Evolutionary conservation across 2,329 filamentous ascomycete species (phyloP).

Genomic region (Xylariaceae sp.): DNA sequence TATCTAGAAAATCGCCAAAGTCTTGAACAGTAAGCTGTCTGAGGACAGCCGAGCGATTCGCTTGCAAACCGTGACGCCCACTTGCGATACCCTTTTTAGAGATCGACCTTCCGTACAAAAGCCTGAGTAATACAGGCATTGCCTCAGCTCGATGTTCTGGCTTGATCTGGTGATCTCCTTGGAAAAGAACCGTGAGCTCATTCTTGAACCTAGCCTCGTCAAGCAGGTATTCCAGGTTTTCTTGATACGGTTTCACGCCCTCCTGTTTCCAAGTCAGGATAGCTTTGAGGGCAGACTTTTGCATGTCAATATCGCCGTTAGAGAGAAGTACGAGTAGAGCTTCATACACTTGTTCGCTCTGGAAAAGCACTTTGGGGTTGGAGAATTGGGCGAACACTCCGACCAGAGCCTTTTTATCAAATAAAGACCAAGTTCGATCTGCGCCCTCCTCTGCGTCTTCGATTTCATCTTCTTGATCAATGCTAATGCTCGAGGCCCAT

Average conservation of each 20-base stretch:
- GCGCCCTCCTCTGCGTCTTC: constrained; percentile 15
- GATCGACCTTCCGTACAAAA: constrained; percentile 87
- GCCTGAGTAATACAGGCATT: constrained; percentile 80
- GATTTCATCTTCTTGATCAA: constrained; percentile 42
- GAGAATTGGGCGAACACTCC: constrained; percentile 77
- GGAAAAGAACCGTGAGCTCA: constrained; percentile 84
- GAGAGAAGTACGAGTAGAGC: constrained; percentile 71
- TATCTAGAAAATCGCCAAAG: constrained; percentile 75
- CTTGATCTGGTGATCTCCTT: constrained; percentile 69
- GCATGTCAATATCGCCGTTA: constrained; percentile 87
- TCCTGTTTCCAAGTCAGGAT: constrained; percentile 86
- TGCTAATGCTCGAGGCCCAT: constrained; percentile 73
- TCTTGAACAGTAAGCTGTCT: constrained; percentile 72
- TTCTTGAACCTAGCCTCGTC: constrained; percentile 92
- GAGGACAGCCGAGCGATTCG: constrained; percentile 75
- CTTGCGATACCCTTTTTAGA: constrained; percentile 73
- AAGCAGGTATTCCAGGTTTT: constrained; percentile 79
- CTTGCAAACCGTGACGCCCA: constrained; percentile 75
- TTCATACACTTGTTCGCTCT: constrained; percentile 68
- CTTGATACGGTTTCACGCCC: constrained; percentile 71
- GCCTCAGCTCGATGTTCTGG: constrained; percentile 67
- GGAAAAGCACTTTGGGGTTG: constrained; percentile 82
- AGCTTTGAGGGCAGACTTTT: constrained; percentile 78
- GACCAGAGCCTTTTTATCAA: constrained; percentile 81
- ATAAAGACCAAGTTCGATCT: constrained; percentile 59